Evolutionary conservation across 2,329 filamentous ascomycete species (phyloP).

Genomic region (Microcyclospora tardicrescens): DNA sequence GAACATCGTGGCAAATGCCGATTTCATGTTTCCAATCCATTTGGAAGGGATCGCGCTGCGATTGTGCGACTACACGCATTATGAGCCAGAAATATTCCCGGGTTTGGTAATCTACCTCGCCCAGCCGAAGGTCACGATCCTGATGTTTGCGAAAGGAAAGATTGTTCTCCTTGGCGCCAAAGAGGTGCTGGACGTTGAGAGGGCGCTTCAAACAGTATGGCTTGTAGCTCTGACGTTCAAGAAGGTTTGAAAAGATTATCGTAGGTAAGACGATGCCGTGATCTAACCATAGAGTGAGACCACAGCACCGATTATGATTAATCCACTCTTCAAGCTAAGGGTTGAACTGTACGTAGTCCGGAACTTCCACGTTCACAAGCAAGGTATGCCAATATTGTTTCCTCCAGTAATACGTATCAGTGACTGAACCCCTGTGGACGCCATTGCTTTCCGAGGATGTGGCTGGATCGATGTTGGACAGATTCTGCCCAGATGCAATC

Average conservation of each 20-base stretch:
- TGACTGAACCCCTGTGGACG: no score
- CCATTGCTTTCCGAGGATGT: no score
- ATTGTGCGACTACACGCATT: constrained; percentile 62
- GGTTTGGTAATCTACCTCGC: constrained; percentile 90
- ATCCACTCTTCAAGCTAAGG: neutral
- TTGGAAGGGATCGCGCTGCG: constrained; percentile 73
- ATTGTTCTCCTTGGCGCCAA: constrained; percentile 81
- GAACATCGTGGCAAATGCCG: constrained; percentile 81
- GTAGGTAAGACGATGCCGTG: no score
- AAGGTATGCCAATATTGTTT: no score
- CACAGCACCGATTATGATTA: neutral
- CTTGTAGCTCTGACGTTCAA: constrained; percentile 4
- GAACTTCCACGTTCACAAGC: no score
- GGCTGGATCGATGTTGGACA: no score
- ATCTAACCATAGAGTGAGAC: neutral
- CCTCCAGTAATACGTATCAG: no score
- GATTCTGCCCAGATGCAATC: no score
- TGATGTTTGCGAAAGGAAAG: constrained; percentile 66
- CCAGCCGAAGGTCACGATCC: constrained; percentile 57
- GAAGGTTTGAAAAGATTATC: constrained; percentile 1
- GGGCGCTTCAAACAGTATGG: constrained; percentile 4
- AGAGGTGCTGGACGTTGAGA: constrained; percentile 64
- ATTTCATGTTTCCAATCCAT: constrained; percentile 83
- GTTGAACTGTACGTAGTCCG: no score
- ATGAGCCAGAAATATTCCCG: constrained; percentile 80